phyloP scores from a whole-genome alignment of 805 yeast species.

The Candida xiaguanensis region DNA sequence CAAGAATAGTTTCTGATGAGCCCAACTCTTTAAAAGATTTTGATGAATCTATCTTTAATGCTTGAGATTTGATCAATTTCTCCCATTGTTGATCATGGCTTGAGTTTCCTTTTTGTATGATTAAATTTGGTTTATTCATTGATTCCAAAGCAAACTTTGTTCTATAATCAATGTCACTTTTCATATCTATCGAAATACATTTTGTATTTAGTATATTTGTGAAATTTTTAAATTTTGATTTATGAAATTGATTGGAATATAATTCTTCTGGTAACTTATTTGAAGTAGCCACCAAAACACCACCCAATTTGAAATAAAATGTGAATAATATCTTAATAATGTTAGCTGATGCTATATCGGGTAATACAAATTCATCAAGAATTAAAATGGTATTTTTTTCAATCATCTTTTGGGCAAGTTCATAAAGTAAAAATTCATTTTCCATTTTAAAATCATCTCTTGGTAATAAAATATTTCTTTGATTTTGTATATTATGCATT shows the following conservation, averaged over 20 bases:
- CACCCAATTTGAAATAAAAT: constrained; percentile 69
- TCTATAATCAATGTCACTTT: constrained; percentile 56
- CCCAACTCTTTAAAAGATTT: constrained; percentile 12
- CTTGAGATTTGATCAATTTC: constrained; percentile 21
- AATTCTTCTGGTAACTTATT: constrained; percentile 70
- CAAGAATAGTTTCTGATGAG: constrained; percentile 33
- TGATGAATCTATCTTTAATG: constrained; percentile 10
- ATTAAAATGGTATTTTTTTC: constrained; percentile 53
- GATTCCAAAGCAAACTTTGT: constrained; percentile 19
- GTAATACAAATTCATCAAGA: constrained; percentile 73
- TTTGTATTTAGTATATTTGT: constrained; percentile 53
- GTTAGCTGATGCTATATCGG: constrained; percentile 72
- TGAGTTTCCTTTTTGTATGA: constrained; percentile 21
- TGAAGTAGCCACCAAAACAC: constrained; percentile 71
- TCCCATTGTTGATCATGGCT: constrained; percentile 33
- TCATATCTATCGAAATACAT: constrained; percentile 63
- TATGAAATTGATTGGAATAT: constrained; percentile 62
- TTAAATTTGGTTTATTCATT: constrained; percentile 22
- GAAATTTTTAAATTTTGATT: constrained; percentile 54
- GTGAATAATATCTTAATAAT: constrained; percentile 62
- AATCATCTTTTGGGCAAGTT: constrained; percentile 64
- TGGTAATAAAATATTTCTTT: constrained; percentile 27
- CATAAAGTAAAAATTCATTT: constrained; percentile 62
- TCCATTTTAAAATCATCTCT: constrained; percentile 35
- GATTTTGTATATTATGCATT: constrained; percentile 52